A percentile compares a stretch with the other conserved stretches of the same genome.
Evolutionary conservation across 192 early-diverging fungal species (phyloP).

Genomic region (Lobosporangium transversale): DNA sequence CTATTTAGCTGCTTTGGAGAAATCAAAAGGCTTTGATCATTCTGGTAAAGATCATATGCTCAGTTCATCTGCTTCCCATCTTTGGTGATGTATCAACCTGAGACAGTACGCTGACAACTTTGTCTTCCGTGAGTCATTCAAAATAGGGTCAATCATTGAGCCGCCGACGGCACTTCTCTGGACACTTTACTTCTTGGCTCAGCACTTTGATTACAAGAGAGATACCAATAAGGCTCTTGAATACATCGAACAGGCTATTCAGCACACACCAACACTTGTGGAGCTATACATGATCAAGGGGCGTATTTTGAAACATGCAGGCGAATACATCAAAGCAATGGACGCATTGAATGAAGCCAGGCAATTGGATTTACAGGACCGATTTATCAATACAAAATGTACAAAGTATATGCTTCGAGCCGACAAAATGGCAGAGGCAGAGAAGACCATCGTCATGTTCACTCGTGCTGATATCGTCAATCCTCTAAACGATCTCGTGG

Average conservation of each 20-base stretch:
- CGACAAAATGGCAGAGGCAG: slow-evolving; percentile 83
- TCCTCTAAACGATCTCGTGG: slow-evolving; percentile 81
- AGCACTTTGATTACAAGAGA: slow-evolving; percentile 84
- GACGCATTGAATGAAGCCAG: slow-evolving; percentile 87
- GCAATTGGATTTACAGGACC: slow-evolving; percentile 91
- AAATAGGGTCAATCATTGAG: slow-evolving; percentile 64
- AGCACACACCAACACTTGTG: slow-evolving; percentile 88
- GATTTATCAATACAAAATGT: slow-evolving; percentile 94
- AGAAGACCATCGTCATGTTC: slow-evolving; percentile 86
- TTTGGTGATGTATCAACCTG: neutral
- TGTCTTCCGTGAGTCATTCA: neutral
- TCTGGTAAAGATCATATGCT: no score
- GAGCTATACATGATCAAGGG: slow-evolving; percentile 95
- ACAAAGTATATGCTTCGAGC: slow-evolving; percentile 93
- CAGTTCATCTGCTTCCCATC: no score
- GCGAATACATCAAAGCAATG: slow-evolving; percentile 76
- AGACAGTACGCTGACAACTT: neutral
- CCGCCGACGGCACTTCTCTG: slow-evolving; percentile 84
- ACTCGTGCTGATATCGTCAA: slow-evolving; percentile 72
- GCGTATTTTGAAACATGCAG: slow-evolving; percentile 93
- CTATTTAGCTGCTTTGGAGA: slow-evolving; percentile 65
- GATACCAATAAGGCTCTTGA: slow-evolving; percentile 76
- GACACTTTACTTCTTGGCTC: slow-evolving; percentile 92
- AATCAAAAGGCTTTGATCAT: slow-evolving; percentile 55
- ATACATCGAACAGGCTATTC: slow-evolving; percentile 84